Conservation (phyloP, 2,329 filamentous ascomycete species). For the Xylariaceae sp. region DNA sequence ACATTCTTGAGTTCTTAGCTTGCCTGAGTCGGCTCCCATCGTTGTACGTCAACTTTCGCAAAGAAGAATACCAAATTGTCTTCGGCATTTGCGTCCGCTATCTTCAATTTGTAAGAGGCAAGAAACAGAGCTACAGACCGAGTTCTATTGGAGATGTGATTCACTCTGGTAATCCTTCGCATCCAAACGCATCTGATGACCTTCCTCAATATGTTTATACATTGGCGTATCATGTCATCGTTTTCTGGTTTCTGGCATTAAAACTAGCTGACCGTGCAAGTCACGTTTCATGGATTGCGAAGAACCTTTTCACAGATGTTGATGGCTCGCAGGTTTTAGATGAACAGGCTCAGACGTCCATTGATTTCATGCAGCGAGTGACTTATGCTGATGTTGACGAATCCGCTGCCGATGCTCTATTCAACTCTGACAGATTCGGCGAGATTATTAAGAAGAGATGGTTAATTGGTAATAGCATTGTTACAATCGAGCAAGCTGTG, state of each 20-base stretch:
- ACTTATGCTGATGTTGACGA: slow-evolving; percentile 86
- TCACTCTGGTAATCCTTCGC: slow-evolving; percentile 33
- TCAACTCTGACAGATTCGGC: slow-evolving; percentile 68
- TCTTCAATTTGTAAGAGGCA: slow-evolving; percentile 83
- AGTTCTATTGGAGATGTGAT: slow-evolving; percentile 53
- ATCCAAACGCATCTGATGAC: slow-evolving; percentile 64
- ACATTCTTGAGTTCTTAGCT: slow-evolving; percentile 95
- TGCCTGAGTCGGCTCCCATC: slow-evolving; percentile 83
- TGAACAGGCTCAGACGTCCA: slow-evolving; percentile 90
- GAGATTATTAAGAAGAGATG: slow-evolving; percentile 71
- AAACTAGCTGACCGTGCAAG: slow-evolving; percentile 82
- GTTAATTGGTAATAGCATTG: slow-evolving; percentile 75
- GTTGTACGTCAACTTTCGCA: slow-evolving; percentile 85
- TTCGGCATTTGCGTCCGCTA: slow-evolving; percentile 97
- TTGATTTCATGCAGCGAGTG: slow-evolving; percentile 93
- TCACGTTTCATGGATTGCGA: slow-evolving; percentile 89
- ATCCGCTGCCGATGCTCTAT: slow-evolving; percentile 69
- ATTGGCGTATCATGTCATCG: slow-evolving; percentile 91
- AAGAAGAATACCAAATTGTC: slow-evolving; percentile 91
- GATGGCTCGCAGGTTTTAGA: slow-evolving; percentile 78
- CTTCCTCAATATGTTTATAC: slow-evolving; percentile 93
- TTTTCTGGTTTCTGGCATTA: slow-evolving; percentile 94
- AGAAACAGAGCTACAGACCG: slow-evolving; percentile 54
- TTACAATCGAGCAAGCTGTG: slow-evolving; percentile 75
- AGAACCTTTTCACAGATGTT: slow-evolving; percentile 80